These are phyloP conservation scores for Penicillium simplicissimum DNA, from an alignment of 495 filamentous ascomycete genomes.

Conservation along the genomic window DNA sequence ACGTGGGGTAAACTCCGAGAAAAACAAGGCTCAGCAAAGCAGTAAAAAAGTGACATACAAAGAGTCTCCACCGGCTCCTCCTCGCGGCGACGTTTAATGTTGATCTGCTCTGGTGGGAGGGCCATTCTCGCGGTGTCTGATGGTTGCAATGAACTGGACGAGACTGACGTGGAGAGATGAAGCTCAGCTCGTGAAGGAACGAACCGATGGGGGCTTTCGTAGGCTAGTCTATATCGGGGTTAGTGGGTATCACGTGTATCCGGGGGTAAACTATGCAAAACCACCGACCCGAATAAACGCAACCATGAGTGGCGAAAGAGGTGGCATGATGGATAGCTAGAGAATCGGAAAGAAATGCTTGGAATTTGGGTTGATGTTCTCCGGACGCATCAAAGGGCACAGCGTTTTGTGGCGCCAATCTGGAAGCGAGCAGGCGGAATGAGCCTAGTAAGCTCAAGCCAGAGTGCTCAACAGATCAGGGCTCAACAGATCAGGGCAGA, in stretches of 20 bases:
- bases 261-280: background rate
- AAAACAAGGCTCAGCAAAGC: slow-evolving; percentile 11
- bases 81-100: slow-evolving; percentile 57
- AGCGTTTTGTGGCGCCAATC: no score
- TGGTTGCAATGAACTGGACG: slow-evolving; percentile 7
- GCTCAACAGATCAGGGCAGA: no score
- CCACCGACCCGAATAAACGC: no score
- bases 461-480: no score
- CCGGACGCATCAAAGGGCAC: no score
- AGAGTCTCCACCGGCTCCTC: slow-evolving; percentile 58
- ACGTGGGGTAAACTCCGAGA: slow-evolving; percentile 23
- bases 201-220: slow-evolving; percentile 3
- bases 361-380: no score
- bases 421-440: no score
- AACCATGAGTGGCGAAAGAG: background rate
- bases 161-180: slow-evolving; percentile 2
- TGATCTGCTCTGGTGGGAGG: slow-evolving; percentile 54
- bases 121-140: slow-evolving; percentile 30
- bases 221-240: slow-evolving; percentile 10
- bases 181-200: background rate
- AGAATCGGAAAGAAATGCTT: no score
- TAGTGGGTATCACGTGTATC: slow-evolving; percentile 13
- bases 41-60: slow-evolving; percentile 42
- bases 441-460: no score
- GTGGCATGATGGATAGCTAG: no score